Percentiles rank a stretch among this genome's conserved stretches.
Conservation (phyloP, 75 land plant species). For the Larix kaempferi region DNA sequence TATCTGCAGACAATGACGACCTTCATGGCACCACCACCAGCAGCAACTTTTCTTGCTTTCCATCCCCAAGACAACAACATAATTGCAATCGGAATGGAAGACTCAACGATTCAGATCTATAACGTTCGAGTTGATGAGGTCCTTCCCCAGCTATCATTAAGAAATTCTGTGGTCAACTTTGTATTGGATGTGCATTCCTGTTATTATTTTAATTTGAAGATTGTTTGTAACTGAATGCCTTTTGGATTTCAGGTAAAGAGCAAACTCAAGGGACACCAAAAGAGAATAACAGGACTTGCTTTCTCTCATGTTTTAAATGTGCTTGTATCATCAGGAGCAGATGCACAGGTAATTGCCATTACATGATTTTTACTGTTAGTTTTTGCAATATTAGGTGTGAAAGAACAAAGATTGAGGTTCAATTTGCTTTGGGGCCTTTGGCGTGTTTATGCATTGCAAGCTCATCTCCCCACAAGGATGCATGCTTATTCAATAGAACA, state of each 20-base stretch:
- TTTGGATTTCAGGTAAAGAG: constrained; percentile 38
- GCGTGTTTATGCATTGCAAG: not conserved
- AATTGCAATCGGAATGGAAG: constrained; percentile 68
- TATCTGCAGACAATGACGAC: constrained; percentile 55
- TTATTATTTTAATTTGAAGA: not conserved
- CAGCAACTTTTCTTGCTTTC: constrained; percentile 64
- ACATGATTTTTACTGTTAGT: not conserved
- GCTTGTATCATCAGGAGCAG: constrained; percentile 67
- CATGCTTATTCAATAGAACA: not conserved
- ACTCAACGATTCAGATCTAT: constrained; percentile 51
- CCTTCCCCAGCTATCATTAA: not conserved
- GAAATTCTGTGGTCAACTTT: not conserved
- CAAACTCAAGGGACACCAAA: constrained; percentile 53
- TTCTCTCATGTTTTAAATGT: constrained; percentile 51
- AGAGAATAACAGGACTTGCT: constrained; percentile 58
- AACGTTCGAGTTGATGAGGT: constrained; percentile 64
- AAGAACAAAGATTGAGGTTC: not conserved
- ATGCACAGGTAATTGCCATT: constrained; percentile 46
- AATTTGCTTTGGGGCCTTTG: not conserved
- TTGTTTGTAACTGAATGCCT: not conserved
- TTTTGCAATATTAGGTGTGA: not conserved
- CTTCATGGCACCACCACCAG: constrained; percentile 69
- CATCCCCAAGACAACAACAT: constrained; percentile 68
- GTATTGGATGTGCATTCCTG: not conserved
- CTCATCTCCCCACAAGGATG: not conserved